Percentiles rank a stretch among this genome's conserved stretches.
phyloP scores from a whole-genome alignment of 371 early-diverging fungal genomes.

The Rhizopus sp. region DNA sequence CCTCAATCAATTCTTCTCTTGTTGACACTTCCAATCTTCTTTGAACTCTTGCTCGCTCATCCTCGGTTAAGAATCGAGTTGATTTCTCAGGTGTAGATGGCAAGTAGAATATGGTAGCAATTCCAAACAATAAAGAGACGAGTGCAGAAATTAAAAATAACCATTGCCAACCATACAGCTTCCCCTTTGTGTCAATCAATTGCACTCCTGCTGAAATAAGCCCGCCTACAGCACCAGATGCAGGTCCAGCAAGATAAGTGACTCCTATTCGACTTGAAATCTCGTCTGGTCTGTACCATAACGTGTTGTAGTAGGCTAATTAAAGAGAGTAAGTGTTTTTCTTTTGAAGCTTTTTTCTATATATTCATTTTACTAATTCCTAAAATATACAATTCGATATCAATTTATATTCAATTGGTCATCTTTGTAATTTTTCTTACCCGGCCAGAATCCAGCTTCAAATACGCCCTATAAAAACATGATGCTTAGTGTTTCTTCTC shows the following conservation, averaged over 20 bases:
- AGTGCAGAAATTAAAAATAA: constrained; percentile 44
- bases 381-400: constrained; percentile 1
- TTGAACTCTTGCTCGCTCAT: constrained; percentile 30
- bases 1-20: constrained; percentile 7
- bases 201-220: constrained; percentile 50
- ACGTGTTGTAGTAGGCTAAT: constrained; percentile 47
- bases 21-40: constrained; percentile 19
- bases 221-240: constrained; percentile 52
- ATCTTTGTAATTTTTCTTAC: constrained; percentile 15
- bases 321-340: not conserved
- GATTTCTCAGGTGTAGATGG: constrained; percentile 48
- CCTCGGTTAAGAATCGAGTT: constrained; percentile 41
- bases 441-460: constrained; percentile 60
- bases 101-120: constrained; percentile 40
- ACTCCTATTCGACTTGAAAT: constrained; percentile 49
- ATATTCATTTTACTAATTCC: constrained; percentile 31
- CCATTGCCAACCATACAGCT: constrained; percentile 55
- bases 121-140: constrained; percentile 41
- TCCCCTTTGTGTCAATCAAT: constrained; percentile 43
- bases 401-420: not conserved
- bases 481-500: not conserved
- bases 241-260: constrained; percentile 49
- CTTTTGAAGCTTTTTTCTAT: not conserved
- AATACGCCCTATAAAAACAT: constrained; percentile 33
- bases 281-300: constrained; percentile 53